These are phyloP conservation scores for Fusarium sp. DNA, from an alignment of 2,329 filamentous ascomycete species.

Conservation along the genomic window DNA sequence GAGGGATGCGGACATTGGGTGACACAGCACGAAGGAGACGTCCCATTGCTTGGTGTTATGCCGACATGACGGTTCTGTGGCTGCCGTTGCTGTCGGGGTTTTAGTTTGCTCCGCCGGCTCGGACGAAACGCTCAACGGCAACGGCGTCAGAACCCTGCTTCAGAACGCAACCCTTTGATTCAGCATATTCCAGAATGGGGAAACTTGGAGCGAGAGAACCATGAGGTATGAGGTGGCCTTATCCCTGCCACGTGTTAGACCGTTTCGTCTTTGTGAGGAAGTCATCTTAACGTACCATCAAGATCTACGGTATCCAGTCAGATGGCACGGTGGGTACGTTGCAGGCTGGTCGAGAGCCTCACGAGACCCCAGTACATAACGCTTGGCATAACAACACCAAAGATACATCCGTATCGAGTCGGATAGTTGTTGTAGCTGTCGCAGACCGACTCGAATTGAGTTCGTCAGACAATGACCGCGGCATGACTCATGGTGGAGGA, in stretches of 20 bases:
- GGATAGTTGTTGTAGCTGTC: neutral
- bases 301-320: slow-evolving; percentile 16
- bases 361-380: slow-evolving; percentile 24
- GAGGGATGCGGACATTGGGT: slow-evolving; percentile 30
- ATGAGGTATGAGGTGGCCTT: slow-evolving; percentile 6
- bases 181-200: slow-evolving; percentile 3
- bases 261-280: slow-evolving; percentile 6
- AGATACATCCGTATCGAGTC: neutral
- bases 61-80: slow-evolving; percentile 17
- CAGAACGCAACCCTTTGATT: slow-evolving; percentile 5
- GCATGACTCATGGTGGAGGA: slow-evolving; percentile 23
- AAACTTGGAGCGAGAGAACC: slow-evolving; percentile 1
- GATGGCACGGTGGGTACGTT: slow-evolving; percentile 19
- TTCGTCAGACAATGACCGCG: neutral
- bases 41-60: slow-evolving; percentile 19
- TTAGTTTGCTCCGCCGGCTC: slow-evolving; percentile 31
- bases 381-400: slow-evolving; percentile 38
- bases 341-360: slow-evolving; percentile 11
- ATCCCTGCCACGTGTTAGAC: slow-evolving; percentile 18
- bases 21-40: slow-evolving; percentile 29
- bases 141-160: slow-evolving; percentile 14
- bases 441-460: neutral
- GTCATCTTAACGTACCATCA: slow-evolving; percentile 20
- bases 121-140: slow-evolving; percentile 20
- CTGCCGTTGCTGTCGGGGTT: slow-evolving; percentile 17